Evolutionary conservation across 2,329 filamentous ascomycete genomes (phyloP), one percentile per base, ranked within the genome.

Genomic region (Aspergillus udagawae): DNA sequence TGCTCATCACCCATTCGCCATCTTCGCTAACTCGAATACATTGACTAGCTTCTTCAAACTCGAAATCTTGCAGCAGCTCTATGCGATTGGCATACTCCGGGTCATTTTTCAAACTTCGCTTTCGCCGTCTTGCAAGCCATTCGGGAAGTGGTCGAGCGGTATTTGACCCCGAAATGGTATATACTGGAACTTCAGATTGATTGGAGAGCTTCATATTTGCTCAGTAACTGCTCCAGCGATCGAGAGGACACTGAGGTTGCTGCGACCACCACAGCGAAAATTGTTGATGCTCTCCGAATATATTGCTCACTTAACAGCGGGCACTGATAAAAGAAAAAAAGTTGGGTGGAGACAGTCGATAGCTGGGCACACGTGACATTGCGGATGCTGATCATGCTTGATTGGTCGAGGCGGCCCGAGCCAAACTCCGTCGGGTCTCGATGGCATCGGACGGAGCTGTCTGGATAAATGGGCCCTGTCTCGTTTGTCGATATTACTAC

Each of bases 1-100:
- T 95, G 68, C 90, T 95, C 90, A 97, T 94, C 44, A 94, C 86
- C 92, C 94, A 99, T 71, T 97, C 88, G 51, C 93, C 93, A 83
- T 99, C 94, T 57, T 96, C 92, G 67, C 91, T 96, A 61, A 94
- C 85, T 51, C 91, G 85, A 61, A 99, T 86, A 71, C 93, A 97
- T 65, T 88, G 86, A 71, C 92, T 96, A 44, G 95, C 93, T 76
- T 96, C 92, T 68, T 97, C 92, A 68, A 99, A 97, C 70, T 95
- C 92, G 74, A 99, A 99, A 71, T 99, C 94, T 70, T 99, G 94
- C 41, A 99, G 83, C 56, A 99, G 82, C 75, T 99, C 94, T 66
- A 99, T 88, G 63, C 94, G 89, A 73, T 92, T 96, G 62, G 92
- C 88, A 76, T 93, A 97, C 71, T 97, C 93, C 59, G 89, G 82